Percentiles rank a stretch among this genome's conserved stretches.
phyloP scores from a whole-genome alignment of 345 rosid genomes.

The Eucalyptus sp. region DNA sequence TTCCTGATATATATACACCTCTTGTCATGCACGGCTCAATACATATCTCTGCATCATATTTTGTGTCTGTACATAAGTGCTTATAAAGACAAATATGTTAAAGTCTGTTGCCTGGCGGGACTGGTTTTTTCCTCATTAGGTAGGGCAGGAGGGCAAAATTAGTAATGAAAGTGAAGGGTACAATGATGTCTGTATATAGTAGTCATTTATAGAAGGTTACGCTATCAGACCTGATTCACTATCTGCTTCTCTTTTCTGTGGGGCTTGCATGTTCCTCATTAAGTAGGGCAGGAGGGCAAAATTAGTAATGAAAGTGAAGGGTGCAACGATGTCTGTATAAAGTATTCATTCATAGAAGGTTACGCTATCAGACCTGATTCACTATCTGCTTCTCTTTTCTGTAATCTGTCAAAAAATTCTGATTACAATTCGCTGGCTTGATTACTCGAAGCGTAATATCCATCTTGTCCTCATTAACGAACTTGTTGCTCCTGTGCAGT shows the following conservation, averaged over 20 bases:
- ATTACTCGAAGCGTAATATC: not conserved
- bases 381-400: not conserved
- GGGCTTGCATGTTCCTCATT: not conserved
- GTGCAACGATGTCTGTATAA: not conserved
- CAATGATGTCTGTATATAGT: not conserved
- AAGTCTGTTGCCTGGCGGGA: not conserved
- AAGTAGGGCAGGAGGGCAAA: not conserved
- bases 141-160: not conserved
- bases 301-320: not conserved
- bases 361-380: not conserved
- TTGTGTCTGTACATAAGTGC: not conserved
- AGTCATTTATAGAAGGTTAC: not conserved
- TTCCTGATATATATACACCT: not conserved
- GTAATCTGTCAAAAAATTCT: not conserved
- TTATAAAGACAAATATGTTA: not conserved
- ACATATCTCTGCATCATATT: not conserved
- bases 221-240: not conserved
- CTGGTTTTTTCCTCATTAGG: not conserved
- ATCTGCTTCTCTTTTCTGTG: not conserved
- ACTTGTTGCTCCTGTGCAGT: constrained; percentile 23
- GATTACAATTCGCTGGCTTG: not conserved
- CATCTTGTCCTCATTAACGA: not conserved
- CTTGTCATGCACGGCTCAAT: not conserved
- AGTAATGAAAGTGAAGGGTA: not conserved
- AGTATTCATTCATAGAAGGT: not conserved